A percentile compares a stretch with the other conserved stretches of the same genome.
Conservation (phyloP, 345 rosid species). For the Syzygium aromaticum region DNA sequence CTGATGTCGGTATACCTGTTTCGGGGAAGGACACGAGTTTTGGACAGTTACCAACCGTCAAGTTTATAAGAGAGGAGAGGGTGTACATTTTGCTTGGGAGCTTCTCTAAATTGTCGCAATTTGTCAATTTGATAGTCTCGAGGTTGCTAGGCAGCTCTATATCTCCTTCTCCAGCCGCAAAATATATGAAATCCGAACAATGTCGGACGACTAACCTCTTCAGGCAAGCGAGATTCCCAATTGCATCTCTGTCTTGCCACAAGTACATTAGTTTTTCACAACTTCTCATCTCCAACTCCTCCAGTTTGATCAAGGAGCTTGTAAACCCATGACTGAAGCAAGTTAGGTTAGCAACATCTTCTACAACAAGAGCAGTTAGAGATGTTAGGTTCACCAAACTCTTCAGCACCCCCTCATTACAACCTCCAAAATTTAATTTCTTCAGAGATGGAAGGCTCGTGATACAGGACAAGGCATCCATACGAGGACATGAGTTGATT, state of each 20-base stretch:
- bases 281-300: rapidly evolving
- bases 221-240: too few species aligned
- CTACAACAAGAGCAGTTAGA: neutral
- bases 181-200: neutral
- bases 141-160: neutral
- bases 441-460: neutral
- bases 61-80: neutral
- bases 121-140: rapidly evolving
- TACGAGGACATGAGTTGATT: rapidly evolving
- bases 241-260: too few species aligned
- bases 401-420: neutral
- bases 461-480: neutral
- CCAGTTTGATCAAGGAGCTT: neutral
- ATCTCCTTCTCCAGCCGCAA: neutral
- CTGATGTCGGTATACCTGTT: neutral
- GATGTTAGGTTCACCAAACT: neutral
- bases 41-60: rapidly evolving
- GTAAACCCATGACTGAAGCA: neutral
- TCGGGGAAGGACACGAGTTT: neutral
- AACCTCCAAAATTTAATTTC: rapidly evolving
- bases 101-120: neutral
- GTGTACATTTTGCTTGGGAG: neutral
- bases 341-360: rapidly evolving
- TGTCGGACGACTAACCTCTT: rapidly evolving
- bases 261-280: too few species aligned